Base-by-base conservation (phyloP, 805 yeast species). In the Saturnispora mendoncae region DNA sequence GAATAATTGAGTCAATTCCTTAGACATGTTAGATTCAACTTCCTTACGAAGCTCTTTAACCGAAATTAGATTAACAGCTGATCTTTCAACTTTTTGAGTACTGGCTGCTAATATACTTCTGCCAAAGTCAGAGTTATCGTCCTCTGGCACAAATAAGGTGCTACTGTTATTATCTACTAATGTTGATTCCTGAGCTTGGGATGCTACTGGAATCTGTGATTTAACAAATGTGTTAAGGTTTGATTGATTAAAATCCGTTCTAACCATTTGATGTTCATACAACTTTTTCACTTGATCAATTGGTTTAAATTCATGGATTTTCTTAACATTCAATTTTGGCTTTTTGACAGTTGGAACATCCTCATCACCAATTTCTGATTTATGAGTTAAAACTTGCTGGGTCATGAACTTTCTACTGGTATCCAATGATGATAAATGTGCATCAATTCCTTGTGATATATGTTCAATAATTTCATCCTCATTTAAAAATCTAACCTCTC, bases 391-490 rank as follows among this genome's bases (percentile, higher is more conserved):
- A 0, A 75, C 62, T 2, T 79, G 71, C 45, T 84, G 92, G 0
- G 86, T 71, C 37, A 75, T 67, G 56, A 78, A 88, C 2, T 73
- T 69, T 32, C 97, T 68, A 3, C 86, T 71, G 0, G 77, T 66
- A 49, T 86, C 95, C 6, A 76, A 67, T 3, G 65, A 64, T 2
- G 74, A 62, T 23, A 92, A 64, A 2, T 64, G 55, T 4, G 58
- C 63, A 42, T 76, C 79, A 1, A 87, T 54, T 4, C 58, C 51
- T 0, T 60, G 57, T 25, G 80, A 67, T 2, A 88, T 67, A 27
- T 54, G 51, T 30, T 79, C 86, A 9, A 84, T 72, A 17, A 92
- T 86, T 54, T 88, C 97, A 34, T 82, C 92, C 52, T 92, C 97
- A 56, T 77, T 61, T 27, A 92, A 62, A 55, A 92, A 87, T 33